Conservation (phyloP, 495 filamentous ascomycete species). For the Penicillium egyptiacum region DNA sequence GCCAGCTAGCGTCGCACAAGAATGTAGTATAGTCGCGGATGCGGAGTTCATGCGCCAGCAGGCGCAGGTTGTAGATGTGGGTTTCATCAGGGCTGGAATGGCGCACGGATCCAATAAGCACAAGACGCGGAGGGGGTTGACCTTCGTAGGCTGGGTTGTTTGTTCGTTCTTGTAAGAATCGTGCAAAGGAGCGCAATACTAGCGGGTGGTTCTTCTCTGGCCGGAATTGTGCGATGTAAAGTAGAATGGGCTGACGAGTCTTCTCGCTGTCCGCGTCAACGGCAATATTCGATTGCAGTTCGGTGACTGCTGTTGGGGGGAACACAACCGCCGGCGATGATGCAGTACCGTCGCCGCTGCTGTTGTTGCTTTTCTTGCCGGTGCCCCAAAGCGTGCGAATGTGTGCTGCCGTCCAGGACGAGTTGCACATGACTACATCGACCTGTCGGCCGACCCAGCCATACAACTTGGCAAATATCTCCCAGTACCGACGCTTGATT, state of each 20-base stretch:
- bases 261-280: slow-evolving; percentile 65
- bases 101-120: slow-evolving; percentile 85
- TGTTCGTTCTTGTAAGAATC: slow-evolving; percentile 57
- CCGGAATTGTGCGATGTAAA: slow-evolving; percentile 96
- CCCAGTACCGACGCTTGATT: slow-evolving; percentile 80
- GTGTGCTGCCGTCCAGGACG: slow-evolving; percentile 86
- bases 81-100: slow-evolving; percentile 76
- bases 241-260: slow-evolving; percentile 63
- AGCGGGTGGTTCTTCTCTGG: slow-evolving; percentile 94
- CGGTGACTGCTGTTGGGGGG: slow-evolving; percentile 85
- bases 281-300: slow-evolving; percentile 69
- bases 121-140: slow-evolving; percentile 51
- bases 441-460: slow-evolving; percentile 74
- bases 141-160: slow-evolving; percentile 44
- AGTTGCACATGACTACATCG: slow-evolving; percentile 96
- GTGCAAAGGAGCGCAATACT: slow-evolving; percentile 78
- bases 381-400: slow-evolving; percentile 76
- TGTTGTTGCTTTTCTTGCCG: slow-evolving; percentile 25
- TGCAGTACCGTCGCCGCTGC: slow-evolving; percentile 32
- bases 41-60: slow-evolving; percentile 83
- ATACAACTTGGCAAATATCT: slow-evolving; percentile 78
- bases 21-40: slow-evolving; percentile 84
- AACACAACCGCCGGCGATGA: slow-evolving; percentile 66
- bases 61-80: slow-evolving; percentile 84
- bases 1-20: slow-evolving; percentile 84